Percentiles rank a stretch among this genome's conserved stretches.
These are phyloP conservation scores for Nothophoma quercina DNA, from an alignment of 2,329 filamentous ascomycete species.

Conservation along the genomic window DNA sequence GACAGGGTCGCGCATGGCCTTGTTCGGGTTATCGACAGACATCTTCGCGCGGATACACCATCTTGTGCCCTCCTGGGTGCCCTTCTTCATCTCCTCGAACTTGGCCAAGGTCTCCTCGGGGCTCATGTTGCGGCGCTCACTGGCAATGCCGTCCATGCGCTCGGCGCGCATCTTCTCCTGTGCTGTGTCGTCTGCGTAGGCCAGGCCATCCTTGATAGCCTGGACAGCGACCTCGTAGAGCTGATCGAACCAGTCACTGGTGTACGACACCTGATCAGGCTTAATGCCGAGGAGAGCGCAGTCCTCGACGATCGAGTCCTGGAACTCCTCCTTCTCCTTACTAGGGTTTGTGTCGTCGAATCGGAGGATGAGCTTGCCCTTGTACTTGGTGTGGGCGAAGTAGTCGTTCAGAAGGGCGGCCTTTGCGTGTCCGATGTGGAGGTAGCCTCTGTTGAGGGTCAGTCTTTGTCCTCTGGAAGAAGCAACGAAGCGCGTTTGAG, in stretches of 20 bases:
- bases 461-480: constrained; percentile 1
- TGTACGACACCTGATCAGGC: constrained; percentile 86
- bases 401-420: constrained; percentile 94
- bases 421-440: constrained; percentile 96
- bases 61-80: constrained; percentile 76
- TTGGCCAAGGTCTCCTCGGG: constrained; percentile 85
- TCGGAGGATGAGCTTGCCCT: constrained; percentile 87
- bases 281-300: constrained; percentile 89
- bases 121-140: constrained; percentile 77
- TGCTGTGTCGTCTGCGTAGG: constrained; percentile 93
- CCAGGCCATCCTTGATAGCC: constrained; percentile 85
- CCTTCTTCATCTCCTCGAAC: constrained; percentile 93
- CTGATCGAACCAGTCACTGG: constrained; percentile 93
- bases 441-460: constrained; percentile 66
- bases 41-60: constrained; percentile 97
- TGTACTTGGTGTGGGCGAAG: constrained; percentile 92
- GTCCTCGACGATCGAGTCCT: constrained; percentile 93
- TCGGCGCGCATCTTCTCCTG: constrained; percentile 87
- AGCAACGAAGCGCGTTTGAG: not conserved
- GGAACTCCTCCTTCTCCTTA: constrained; percentile 96
- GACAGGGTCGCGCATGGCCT: constrained; percentile 94
- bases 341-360: constrained; percentile 98
- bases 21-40: constrained; percentile 89
- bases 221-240: constrained; percentile 85
- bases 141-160: constrained; percentile 83